phyloP scores from a whole-genome alignment of 306 rosid species.

The Vigna radiata region DNA sequence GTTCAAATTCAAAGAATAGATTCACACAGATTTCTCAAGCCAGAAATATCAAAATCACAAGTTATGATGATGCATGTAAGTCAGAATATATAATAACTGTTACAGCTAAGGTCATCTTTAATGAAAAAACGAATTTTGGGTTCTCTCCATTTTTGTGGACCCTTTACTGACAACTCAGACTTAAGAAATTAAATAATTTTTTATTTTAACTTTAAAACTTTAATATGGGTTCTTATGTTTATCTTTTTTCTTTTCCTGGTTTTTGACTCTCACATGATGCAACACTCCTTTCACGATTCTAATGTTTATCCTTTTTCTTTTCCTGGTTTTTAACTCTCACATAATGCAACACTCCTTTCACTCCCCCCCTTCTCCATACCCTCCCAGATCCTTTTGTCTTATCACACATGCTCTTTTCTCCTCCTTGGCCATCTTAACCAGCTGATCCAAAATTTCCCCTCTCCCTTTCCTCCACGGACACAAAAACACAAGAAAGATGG shows the following conservation, averaged over 20 bases:
- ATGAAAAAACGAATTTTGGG: too few relatives aligned
- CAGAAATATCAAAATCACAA: constrained; percentile 20
- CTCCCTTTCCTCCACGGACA: too few relatives aligned
- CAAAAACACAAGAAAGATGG: too few relatives aligned
- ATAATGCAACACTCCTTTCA: background rate
- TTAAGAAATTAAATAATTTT: too few relatives aligned
- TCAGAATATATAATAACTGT: constrained; percentile 12
- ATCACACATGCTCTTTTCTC: background rate
- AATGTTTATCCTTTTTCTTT: too few relatives aligned
- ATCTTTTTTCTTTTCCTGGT: too few relatives aligned
- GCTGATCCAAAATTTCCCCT: background rate
- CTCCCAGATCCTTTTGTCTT: too few relatives aligned
- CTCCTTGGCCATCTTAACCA: background rate
- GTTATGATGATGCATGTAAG: background rate
- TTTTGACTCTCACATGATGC: too few relatives aligned
- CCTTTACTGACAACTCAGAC: background rate
- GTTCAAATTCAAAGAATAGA: background rate
- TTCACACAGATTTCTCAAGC: background rate
- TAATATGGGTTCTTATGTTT: too few relatives aligned
- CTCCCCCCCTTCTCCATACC: background rate
- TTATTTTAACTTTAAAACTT: too few relatives aligned
- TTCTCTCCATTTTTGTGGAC: too few relatives aligned
- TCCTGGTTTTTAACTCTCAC: background rate
- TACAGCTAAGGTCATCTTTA: background rate
- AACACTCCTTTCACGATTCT: too few relatives aligned